phyloP scores from a whole-genome alignment of 768 basidiomycete genomes.

The Suillus alpinus region DNA sequence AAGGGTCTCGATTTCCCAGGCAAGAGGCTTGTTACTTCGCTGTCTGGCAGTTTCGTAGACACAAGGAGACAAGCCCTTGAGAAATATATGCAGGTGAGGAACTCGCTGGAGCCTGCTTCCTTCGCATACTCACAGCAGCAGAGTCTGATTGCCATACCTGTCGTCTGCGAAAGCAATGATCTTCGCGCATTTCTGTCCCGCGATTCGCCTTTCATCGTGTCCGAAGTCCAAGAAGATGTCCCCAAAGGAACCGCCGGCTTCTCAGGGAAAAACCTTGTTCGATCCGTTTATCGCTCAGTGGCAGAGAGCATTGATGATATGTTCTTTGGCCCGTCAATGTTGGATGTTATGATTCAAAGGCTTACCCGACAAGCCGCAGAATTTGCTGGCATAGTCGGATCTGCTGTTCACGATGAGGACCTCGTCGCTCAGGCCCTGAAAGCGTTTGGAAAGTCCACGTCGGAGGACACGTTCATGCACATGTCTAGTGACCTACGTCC shows the following conservation, averaged over 20 bases:
- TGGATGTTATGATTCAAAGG: constrained; percentile 91
- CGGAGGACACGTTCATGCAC: constrained; percentile 69
- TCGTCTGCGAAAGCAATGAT: constrained; percentile 79
- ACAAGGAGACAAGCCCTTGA: constrained; percentile 75
- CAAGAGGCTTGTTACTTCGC: constrained; percentile 85
- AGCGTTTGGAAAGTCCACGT: constrained; percentile 59
- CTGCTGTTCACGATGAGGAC: constrained; percentile 79
- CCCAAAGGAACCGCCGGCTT: constrained; percentile 46
- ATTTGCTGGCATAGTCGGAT: constrained; percentile 79
- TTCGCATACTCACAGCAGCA: constrained; percentile 28
- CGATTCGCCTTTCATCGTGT: constrained; percentile 76
- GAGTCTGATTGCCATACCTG: constrained; percentile 70
- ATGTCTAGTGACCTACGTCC: constrained; percentile 78
- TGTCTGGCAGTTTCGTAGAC: constrained; percentile 88
- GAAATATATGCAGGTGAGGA: constrained; percentile 78
- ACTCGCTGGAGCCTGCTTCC: constrained; percentile 2
- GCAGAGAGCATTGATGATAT: constrained; percentile 96
- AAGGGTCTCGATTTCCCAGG: constrained; percentile 85
- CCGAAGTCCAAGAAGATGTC: constrained; percentile 39
- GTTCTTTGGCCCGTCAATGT: constrained; percentile 93
- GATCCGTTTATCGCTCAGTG: constrained; percentile 86
- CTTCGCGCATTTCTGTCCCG: constrained; percentile 84
- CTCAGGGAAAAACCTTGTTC: constrained; percentile 75
- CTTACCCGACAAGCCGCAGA: constrained; percentile 89
- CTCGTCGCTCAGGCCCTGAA: constrained; percentile 77